Percentiles rank a stretch among this genome's conserved stretches.
These are phyloP conservation scores for Botrytis paeoniae DNA, from an alignment of 2,329 filamentous ascomycete species.

Conservation along the genomic window DNA sequence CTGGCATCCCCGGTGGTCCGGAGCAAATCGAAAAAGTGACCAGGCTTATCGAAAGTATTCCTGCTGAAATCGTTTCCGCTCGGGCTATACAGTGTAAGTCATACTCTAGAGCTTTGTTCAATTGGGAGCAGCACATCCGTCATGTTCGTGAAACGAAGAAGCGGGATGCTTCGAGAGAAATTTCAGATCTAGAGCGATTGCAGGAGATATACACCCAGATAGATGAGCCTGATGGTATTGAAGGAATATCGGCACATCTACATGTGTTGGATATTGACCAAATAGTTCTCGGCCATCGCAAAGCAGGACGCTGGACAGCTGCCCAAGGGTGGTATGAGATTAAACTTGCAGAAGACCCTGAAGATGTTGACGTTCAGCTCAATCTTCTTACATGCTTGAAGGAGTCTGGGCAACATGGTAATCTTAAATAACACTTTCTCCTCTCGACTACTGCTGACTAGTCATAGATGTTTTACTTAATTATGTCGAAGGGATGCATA, in stretches of 20 bases:
- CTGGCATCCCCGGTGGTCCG: constrained; percentile 43
- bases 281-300: constrained; percentile 87
- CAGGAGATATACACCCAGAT: constrained; percentile 97
- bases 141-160: constrained; percentile 39
- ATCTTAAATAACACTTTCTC: constrained; percentile 28
- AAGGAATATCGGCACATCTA: constrained; percentile 87
- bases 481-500: constrained; percentile 75
- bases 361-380: constrained; percentile 73
- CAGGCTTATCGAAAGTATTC: constrained; percentile 64
- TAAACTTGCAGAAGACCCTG: constrained; percentile 74
- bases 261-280: constrained; percentile 88
- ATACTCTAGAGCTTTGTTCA: constrained; percentile 86
- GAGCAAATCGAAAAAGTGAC: constrained; percentile 62
- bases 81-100: constrained; percentile 92
- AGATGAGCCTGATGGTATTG: constrained; percentile 93
- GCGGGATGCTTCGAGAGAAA: constrained; percentile 43
- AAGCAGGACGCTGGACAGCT: constrained; percentile 88
- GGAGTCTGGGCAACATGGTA: constrained; percentile 92
- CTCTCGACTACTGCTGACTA: constrained; percentile 17
- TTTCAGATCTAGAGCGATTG: constrained; percentile 70
- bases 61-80: constrained; percentile 70
- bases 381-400: constrained; percentile 85
- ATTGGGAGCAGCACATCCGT: constrained; percentile 88
- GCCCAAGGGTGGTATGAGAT: constrained; percentile 98
- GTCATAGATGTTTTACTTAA: constrained; percentile 74